Percentiles rank a stretch among this genome's conserved stretches.
Conservation (phyloP, 2,329 filamentous ascomycete genomes). For the Aspergillus sp. region DNA sequence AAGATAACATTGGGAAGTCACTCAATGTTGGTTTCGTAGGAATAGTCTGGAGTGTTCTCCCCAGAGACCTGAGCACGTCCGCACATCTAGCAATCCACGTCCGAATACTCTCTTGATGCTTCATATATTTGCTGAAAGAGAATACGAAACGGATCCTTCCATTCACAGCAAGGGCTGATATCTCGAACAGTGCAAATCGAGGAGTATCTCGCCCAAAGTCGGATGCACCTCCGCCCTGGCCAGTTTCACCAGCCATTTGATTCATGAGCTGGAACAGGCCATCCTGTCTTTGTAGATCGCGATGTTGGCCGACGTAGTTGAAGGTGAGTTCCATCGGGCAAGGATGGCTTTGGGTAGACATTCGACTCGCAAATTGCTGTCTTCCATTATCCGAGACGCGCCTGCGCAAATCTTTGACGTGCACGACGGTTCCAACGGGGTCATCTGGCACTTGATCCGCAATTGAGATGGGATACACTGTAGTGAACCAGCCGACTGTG, state of each 20-base stretch:
- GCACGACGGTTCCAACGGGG: slow-evolving; percentile 32
- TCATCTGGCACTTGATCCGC: slow-evolving; percentile 24
- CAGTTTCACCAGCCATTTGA: slow-evolving; percentile 48
- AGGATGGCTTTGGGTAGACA: slow-evolving; percentile 32
- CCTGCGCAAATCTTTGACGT: slow-evolving; percentile 41
- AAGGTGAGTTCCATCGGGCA: slow-evolving; percentile 46
- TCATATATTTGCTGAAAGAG: slow-evolving; percentile 51
- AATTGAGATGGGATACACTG: slow-evolving; percentile 46
- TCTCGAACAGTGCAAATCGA: slow-evolving; percentile 53
- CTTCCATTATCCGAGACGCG: slow-evolving; percentile 39
- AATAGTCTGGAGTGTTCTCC: slow-evolving; percentile 26
- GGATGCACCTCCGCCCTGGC: slow-evolving; percentile 45
- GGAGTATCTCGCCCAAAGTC: slow-evolving; percentile 47
- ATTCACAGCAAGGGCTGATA: slow-evolving; percentile 50
- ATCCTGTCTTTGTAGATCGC: slow-evolving; percentile 47
- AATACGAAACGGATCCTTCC: slow-evolving; percentile 51
- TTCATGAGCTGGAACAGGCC: slow-evolving; percentile 46
- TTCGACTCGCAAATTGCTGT: slow-evolving; percentile 37
- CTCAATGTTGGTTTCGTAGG: slow-evolving; percentile 36
- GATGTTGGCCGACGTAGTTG: slow-evolving; percentile 41
- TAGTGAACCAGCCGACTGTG: slow-evolving; percentile 55
- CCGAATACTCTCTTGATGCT: slow-evolving; percentile 45
- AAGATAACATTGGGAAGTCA: slow-evolving; percentile 47
- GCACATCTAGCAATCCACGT: slow-evolving; percentile 45
- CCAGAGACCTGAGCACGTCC: slow-evolving; percentile 30